Conservation (phyloP, 345 rosid genomes). For the Sisymbrium altissimum region DNA sequence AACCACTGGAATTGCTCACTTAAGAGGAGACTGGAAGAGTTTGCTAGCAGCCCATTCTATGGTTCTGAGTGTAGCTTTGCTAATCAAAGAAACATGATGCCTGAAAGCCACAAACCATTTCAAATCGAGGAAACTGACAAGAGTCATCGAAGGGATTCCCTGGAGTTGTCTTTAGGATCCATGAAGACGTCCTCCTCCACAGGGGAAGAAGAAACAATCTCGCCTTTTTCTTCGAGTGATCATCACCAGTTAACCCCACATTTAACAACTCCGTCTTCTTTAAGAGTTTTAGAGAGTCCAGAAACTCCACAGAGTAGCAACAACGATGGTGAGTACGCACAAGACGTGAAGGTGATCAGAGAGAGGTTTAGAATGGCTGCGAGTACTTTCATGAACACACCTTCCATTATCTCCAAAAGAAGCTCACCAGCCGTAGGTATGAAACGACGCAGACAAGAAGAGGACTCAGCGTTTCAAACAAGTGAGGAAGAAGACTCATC, state of each 20-base stretch:
- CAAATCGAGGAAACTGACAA: not conserved
- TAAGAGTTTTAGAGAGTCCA: not conserved
- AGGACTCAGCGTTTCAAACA: too few relatives aligned
- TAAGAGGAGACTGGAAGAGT: conserved; percentile 40
- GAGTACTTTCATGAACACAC: conserved; percentile 9
- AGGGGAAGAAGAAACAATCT: not conserved
- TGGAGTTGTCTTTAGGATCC: not conserved
- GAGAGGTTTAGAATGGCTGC: conserved; percentile 8
- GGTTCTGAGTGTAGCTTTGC: not conserved
- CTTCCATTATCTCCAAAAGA: conserved; percentile 13
- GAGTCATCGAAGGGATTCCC: not conserved
- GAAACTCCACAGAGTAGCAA: not conserved
- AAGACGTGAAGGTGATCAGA: not conserved
- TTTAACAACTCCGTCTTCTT: not conserved
- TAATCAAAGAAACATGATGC: not conserved
- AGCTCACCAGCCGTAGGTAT: not conserved
- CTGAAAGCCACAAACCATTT: not conserved
- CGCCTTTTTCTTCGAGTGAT: not conserved
- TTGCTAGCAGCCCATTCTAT: not conserved
- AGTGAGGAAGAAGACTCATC: too few relatives aligned
- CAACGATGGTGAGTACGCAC: too few relatives aligned
- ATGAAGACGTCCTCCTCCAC: not conserved
- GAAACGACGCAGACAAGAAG: too few relatives aligned
- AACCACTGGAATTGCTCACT: conserved; percentile 71
- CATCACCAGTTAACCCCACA: not conserved